Conservation (phyloP, 2,329 filamentous ascomycete genomes). For the Pseudogymnoascus sp. region DNA sequence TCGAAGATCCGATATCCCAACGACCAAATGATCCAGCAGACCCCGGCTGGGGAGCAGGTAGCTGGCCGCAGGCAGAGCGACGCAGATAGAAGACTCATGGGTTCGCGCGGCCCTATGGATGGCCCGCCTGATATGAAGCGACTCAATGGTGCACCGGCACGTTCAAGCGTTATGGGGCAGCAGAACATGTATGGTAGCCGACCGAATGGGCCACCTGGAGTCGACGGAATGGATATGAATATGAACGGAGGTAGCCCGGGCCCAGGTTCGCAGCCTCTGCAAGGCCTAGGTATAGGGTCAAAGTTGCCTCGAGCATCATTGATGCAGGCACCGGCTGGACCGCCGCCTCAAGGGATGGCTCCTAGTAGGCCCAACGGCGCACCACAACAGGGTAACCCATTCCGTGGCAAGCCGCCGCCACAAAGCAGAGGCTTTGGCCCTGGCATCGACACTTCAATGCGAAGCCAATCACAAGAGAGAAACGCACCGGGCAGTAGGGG, state of each 20-base stretch:
- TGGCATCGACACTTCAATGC: slow-evolving; percentile 27
- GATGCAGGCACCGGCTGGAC: slow-evolving; percentile 37
- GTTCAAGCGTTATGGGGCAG: slow-evolving; percentile 37
- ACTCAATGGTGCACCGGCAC: slow-evolving; percentile 32
- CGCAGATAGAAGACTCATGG: slow-evolving; percentile 30
- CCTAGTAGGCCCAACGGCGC: slow-evolving; percentile 49
- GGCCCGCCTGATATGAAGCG: slow-evolving; percentile 39
- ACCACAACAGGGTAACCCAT: slow-evolving; percentile 55
- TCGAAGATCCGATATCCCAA: slow-evolving; percentile 94
- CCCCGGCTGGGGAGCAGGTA: slow-evolving; percentile 34
- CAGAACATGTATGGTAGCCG: slow-evolving; percentile 28
- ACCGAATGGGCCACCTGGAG: slow-evolving; percentile 28
- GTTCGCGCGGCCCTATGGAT: slow-evolving; percentile 24
- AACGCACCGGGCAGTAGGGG: slow-evolving; percentile 32
- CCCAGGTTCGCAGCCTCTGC: slow-evolving; percentile 22
- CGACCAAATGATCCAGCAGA: slow-evolving; percentile 43
- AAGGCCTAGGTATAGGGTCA: slow-evolving; percentile 27
- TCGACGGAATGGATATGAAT: slow-evolving; percentile 32
- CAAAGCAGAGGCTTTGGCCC: slow-evolving; percentile 25
- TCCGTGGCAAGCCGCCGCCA: slow-evolving; percentile 21
- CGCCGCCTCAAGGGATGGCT: slow-evolving; percentile 51
- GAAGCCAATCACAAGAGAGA: slow-evolving; percentile 38
- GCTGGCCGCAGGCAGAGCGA: slow-evolving; percentile 36
- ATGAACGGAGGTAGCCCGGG: slow-evolving; percentile 26
- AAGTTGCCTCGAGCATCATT: slow-evolving; percentile 32